phyloP scores from a whole-genome alignment of 2,329 filamentous ascomycete species.

The Fusarium brevicatenulatum region DNA sequence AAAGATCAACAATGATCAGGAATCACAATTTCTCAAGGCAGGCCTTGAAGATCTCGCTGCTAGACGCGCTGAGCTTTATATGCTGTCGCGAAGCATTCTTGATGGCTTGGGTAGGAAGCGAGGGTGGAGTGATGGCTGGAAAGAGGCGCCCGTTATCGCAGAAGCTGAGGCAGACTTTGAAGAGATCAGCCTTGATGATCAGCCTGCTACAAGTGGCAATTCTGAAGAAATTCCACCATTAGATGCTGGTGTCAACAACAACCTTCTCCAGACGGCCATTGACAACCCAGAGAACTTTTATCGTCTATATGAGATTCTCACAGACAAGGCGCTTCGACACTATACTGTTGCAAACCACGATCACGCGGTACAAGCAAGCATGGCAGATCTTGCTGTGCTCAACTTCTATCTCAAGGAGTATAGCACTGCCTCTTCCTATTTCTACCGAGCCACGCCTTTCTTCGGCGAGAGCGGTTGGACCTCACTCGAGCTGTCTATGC shows the following conservation, averaged over 20 bases:
- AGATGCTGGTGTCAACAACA: conserved; percentile 53
- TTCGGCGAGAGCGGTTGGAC: conserved; percentile 84
- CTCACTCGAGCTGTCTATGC: conserved; percentile 81
- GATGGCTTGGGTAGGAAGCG: conserved; percentile 76
- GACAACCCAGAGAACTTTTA: conserved; percentile 72
- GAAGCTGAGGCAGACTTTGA: conserved; percentile 62
- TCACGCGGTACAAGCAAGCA: conserved; percentile 79
- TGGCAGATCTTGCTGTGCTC: conserved; percentile 86
- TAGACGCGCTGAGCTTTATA: conserved; percentile 81
- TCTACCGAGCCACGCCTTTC: conserved; percentile 80
- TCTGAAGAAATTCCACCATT: conserved; percentile 35
- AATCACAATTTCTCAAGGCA: conserved; percentile 63
- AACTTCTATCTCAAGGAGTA: conserved; percentile 83
- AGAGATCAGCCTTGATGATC: conserved; percentile 65
- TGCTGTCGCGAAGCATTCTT: conserved; percentile 82
- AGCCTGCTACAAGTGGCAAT: conserved; percentile 36
- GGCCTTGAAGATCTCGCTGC: conserved; percentile 86
- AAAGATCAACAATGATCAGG: conserved; percentile 53
- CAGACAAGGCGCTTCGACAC: conserved; percentile 83
- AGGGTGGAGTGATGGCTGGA: conserved; percentile 83
- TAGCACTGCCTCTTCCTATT: conserved; percentile 77
- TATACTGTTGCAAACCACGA: conserved; percentile 81
- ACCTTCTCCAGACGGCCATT: conserved; percentile 69
- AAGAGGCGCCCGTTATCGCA: conserved; percentile 63
- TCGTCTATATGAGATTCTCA: conserved; percentile 77